A percentile compares a stretch with the other conserved stretches of the same genome.
Evolutionary conservation across 441 rosid genomes (phyloP).

Genomic region (Brassica balearica): DNA sequence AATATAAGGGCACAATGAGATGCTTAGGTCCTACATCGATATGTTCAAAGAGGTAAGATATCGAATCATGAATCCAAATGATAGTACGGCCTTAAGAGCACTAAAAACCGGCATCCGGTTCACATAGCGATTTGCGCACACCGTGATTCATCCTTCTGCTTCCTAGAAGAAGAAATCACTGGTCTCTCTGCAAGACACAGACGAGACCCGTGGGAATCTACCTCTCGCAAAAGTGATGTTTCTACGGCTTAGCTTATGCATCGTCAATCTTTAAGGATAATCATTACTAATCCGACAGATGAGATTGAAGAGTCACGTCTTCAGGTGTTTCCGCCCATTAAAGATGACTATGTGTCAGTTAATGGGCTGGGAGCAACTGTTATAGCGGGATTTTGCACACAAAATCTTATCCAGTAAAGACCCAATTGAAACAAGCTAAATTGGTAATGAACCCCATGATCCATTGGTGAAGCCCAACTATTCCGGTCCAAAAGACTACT

Average conservation of each 20-base stretch:
- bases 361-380: background rate
- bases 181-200: too few relatives aligned
- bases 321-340: background rate
- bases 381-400: background rate
- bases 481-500: background rate
- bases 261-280: background rate
- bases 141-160: too few relatives aligned
- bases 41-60: too few relatives aligned
- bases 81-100: too few relatives aligned
- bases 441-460: background rate
- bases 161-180: too few relatives aligned
- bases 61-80: too few relatives aligned
- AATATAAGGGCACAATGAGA: too few relatives aligned
- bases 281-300: background rate
- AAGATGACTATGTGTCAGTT: background rate
- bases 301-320: background rate
- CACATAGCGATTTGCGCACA: too few relatives aligned
- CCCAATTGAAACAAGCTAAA: background rate
- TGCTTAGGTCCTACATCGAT: too few relatives aligned
- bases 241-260: background rate
- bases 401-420: background rate
- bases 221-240: background rate
- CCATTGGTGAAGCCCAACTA: background rate
- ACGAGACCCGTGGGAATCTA: too few relatives aligned
- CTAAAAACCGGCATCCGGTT: too few relatives aligned